phyloP scores from a whole-genome alignment of 2,329 filamentous ascomycete species.

The Scleromitrula shiraiana region DNA sequence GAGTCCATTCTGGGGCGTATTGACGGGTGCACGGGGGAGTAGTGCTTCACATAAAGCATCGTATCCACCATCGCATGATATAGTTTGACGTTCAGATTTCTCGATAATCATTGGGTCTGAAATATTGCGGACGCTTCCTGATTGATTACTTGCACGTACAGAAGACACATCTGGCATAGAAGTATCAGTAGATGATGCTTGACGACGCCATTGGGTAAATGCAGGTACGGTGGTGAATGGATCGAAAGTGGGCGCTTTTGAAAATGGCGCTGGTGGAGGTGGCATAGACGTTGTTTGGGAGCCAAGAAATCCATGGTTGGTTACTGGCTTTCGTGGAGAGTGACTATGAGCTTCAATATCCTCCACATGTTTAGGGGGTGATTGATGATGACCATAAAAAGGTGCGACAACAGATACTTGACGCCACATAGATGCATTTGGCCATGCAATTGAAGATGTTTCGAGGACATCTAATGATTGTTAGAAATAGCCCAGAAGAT shows the following conservation, averaged over 20 bases:
- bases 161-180: slow-evolving; percentile 42
- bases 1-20: slow-evolving; percentile 20
- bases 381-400: slow-evolving; percentile 21
- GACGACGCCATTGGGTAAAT: slow-evolving; percentile 29
- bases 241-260: slow-evolving; percentile 31
- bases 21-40: slow-evolving; percentile 22
- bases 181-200: slow-evolving; percentile 34
- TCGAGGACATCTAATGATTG: slow-evolving; percentile 58
- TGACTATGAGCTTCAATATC: slow-evolving; percentile 52
- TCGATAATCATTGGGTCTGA: slow-evolving; percentile 25
- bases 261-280: slow-evolving; percentile 18
- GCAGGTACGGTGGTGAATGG: slow-evolving; percentile 32
- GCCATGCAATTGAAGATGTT: slow-evolving; percentile 69
- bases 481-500: slow-evolving; percentile 2
- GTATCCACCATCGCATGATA: slow-evolving; percentile 22
- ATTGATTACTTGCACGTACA: slow-evolving; percentile 17
- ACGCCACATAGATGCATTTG: slow-evolving; percentile 63
- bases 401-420: slow-evolving; percentile 35
- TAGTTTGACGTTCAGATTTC: slow-evolving; percentile 15
- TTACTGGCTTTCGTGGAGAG: slow-evolving; percentile 43
- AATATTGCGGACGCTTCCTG: slow-evolving; percentile 31
- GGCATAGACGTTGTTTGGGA: slow-evolving; percentile 3
- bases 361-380: slow-evolving; percentile 34
- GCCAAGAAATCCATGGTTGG: slow-evolving; percentile 10
- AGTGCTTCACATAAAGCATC: slow-evolving; percentile 27